A percentile compares a stretch with the other conserved stretches of the same genome.
These are phyloP conservation scores for Amylocystis lapponica DNA, from an alignment of 768 basidiomycete genomes.

Conservation along the genomic window DNA sequence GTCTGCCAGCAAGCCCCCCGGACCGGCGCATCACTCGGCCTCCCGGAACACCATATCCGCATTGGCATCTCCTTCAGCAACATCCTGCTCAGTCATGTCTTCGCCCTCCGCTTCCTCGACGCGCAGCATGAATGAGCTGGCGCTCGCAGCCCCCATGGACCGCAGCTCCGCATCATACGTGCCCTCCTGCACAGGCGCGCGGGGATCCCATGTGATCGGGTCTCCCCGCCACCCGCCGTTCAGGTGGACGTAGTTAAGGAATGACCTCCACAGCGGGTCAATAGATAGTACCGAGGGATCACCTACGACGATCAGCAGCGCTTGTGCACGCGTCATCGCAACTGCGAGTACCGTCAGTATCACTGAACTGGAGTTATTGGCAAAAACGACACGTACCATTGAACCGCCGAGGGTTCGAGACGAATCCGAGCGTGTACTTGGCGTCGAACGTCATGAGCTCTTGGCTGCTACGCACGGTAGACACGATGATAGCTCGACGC, in stretches of 20 bases:
- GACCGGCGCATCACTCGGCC: constrained; percentile 2
- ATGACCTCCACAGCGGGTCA: constrained; percentile 55
- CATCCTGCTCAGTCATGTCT: neutral
- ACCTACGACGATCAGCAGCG: constrained; percentile 57
- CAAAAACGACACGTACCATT: constrained; percentile 27
- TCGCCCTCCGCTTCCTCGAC: constrained; percentile 27
- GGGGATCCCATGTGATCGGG: constrained; percentile 26
- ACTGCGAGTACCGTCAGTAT: constrained; percentile 31
- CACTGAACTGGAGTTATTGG: neutral
- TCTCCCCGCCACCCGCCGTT: constrained; percentile 51
- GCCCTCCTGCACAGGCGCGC: constrained; percentile 31
- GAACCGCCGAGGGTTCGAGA: constrained; percentile 31
- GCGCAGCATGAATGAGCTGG: constrained; percentile 17
- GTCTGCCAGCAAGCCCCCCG: too few species aligned
- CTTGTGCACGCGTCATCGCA: constrained; percentile 61
- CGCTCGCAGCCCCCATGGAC: constrained; percentile 23
- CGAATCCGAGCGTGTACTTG: constrained; percentile 29
- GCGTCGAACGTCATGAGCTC: constrained; percentile 25
- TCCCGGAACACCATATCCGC: constrained; percentile 8
- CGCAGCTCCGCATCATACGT: constrained; percentile 37
- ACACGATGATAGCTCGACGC: constrained; percentile 32
- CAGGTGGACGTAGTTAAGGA: constrained; percentile 51
- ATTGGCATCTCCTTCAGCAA: constrained; percentile 13
- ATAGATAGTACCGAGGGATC: constrained; percentile 52
- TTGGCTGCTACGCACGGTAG: constrained; percentile 29